Percentiles rank a stretch among this genome's conserved stretches.
These are phyloP conservation scores for Mycena rebaudengoi DNA, from an alignment of 768 basidiomycete genomes.

Conservation along the genomic window DNA sequence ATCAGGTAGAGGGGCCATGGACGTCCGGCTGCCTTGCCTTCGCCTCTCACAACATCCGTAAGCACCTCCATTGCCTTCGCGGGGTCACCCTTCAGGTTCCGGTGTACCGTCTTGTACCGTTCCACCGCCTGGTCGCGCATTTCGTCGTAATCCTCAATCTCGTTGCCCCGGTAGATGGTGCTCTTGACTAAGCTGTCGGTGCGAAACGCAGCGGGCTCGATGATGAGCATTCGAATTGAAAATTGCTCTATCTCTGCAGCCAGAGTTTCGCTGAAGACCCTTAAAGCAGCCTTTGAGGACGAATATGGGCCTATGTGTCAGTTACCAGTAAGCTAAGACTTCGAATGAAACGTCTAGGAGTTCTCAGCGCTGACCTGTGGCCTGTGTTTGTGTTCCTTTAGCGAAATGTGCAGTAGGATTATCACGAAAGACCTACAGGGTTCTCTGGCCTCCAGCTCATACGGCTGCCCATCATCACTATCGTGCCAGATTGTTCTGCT, in stretches of 20 bases:
- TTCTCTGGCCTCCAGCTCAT: conserved; percentile 45
- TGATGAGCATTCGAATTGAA: conserved; percentile 47
- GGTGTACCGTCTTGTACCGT: conserved; percentile 16
- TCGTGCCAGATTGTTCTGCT: conserved; percentile 38
- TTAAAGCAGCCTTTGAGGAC: conserved; percentile 51
- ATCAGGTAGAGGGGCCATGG: conserved; percentile 34
- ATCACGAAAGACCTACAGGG: too few relatives aligned
- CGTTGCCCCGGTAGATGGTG: conserved; percentile 35
- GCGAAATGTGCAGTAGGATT: too few relatives aligned
- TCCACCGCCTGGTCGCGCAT: conserved; percentile 29
- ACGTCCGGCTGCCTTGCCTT: conserved; percentile 37
- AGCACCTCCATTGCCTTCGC: conserved; percentile 39
- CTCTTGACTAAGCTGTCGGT: conserved; percentile 40
- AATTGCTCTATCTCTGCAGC: conserved; percentile 48
- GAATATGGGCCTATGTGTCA: conserved; percentile 37
- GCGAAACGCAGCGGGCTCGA: conserved; percentile 52
- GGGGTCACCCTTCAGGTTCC: conserved; percentile 36
- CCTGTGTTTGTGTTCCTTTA: too few relatives aligned
- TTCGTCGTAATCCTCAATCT: conserved; percentile 45
- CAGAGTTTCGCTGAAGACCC: conserved; percentile 49
- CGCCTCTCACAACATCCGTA: conserved; percentile 44
- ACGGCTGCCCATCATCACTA: conserved; percentile 51
- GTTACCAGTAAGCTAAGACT: background rate
- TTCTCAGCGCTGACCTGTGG: too few relatives aligned
- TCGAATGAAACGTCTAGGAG: conserved; percentile 15